Evolutionary conservation across 345 rosid species (phyloP), one percentile per base, ranked within the genome.

Genomic region (Nephelium lappaceum): DNA sequence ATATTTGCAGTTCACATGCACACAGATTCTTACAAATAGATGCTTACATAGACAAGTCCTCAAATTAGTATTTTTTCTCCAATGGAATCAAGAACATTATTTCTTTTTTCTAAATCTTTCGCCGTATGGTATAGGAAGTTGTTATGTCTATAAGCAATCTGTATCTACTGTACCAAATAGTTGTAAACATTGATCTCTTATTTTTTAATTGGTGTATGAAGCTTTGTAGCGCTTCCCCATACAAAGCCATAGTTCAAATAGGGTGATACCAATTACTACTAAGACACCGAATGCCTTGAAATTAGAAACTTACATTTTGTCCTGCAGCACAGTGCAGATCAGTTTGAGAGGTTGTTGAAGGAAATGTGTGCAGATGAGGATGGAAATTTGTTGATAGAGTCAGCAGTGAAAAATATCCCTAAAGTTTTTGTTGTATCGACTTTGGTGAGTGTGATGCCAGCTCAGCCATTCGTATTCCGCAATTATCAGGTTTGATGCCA

Each of bases 281-380:
- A 0, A 15, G 67, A 55, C 41, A 69, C 69, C 45, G 64, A 58
- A 55, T 78, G 49, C 49, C 58, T 74, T 84, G 76, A 67, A 83
- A 74, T 74, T 51, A 75, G 77, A 74, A 66, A 78, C 41, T 80
- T 83, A 81, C 77, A 78, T 83, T 79, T 79, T 75, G 67, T 86
- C 83, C 87, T 93, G 87, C 98, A 96, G 99, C 99, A 96, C 86
- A 94, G 97, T 85, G 98, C 98, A 87, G 94, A 94, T 77, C 97
- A 96, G 83, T 96, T 96, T 49, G 98, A 96, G 90, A 92, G 93
- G 78, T 85, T 94, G 87, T 85, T 96, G 78, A 96, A 94, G 83
- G 99, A 96, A 87, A 92, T 96, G 98, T 96, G 99, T 86, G 92
- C 93, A 64, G 93, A 94, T 85, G 98, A 92, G 85, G 95, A 96